These are phyloP conservation scores for Xylaria sp. DNA, from an alignment of 2,329 filamentous ascomycete genomes.

Conservation along the genomic window DNA sequence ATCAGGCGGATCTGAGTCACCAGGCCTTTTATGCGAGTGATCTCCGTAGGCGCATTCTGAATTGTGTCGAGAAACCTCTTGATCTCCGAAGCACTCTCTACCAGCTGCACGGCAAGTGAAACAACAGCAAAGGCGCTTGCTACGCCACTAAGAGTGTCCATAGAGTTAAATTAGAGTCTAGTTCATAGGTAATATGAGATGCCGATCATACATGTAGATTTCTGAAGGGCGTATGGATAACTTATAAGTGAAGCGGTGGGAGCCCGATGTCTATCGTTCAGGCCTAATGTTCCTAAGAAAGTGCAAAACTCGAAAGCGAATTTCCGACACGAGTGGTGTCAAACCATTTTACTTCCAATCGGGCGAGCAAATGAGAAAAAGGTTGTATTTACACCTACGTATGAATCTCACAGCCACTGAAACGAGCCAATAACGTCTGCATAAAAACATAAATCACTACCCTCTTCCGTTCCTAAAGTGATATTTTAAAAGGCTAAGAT, in stretches of 20 bases:
- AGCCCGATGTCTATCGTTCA: not conserved
- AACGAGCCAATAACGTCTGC: not conserved
- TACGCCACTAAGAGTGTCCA: slow-evolving; percentile 2
- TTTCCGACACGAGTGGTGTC: not conserved
- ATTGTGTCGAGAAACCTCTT: slow-evolving; percentile 9
- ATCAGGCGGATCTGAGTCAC: not conserved
- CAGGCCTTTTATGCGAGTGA: not conserved
- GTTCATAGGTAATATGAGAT: not conserved
- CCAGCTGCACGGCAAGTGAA: slow-evolving; percentile 12
- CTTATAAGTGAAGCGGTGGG: not conserved
- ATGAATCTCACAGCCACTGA: not conserved
- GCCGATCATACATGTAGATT: not conserved
- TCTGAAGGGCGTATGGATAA: not conserved
- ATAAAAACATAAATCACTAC: not conserved
- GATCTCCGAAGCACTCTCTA: not conserved
- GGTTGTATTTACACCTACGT: not conserved
- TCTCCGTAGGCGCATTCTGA: slow-evolving; percentile 5
- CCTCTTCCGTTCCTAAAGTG: not conserved
- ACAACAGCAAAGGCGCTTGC: slow-evolving; percentile 5
- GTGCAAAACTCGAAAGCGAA: not conserved
- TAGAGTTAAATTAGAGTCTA: not conserved
- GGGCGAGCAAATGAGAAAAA: not conserved
- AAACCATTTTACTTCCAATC: not conserved
- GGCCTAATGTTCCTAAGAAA: not conserved
- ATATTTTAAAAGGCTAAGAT: not conserved